phyloP scores from a whole-genome alignment of 2,329 filamentous ascomycete species.

The Dothistroma pini region DNA sequence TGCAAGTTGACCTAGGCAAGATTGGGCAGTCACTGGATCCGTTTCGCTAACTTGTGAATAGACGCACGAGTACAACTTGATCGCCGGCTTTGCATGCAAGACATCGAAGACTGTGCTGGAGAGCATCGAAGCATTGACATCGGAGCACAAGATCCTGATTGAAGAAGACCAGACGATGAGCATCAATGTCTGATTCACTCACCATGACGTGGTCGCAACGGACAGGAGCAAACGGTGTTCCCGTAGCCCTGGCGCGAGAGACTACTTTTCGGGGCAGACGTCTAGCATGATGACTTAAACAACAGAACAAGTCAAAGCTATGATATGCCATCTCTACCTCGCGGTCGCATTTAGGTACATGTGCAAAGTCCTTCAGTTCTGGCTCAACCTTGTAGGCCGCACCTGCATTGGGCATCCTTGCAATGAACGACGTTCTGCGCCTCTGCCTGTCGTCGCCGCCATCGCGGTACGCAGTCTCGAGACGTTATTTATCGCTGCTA shows the following conservation, averaged over 20 bases:
- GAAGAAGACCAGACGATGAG: slow-evolving; percentile 71
- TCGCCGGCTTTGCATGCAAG: slow-evolving; percentile 46
- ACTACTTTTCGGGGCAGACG: neutral
- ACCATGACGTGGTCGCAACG: neutral
- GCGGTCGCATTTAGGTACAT: neutral
- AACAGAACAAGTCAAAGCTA: neutral
- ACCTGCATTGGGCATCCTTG: too few relatives aligned
- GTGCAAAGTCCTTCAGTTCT: neutral
- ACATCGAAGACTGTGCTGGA: slow-evolving; percentile 67
- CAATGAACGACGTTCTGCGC: too few relatives aligned
- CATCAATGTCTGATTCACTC: slow-evolving; percentile 11
- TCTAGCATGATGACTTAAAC: neutral
- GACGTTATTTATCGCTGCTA: too few relatives aligned
- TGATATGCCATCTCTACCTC: neutral
- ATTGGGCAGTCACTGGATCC: neutral
- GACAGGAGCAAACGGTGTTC: too few relatives aligned
- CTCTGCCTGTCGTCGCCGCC: too few relatives aligned
- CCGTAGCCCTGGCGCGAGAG: neutral
- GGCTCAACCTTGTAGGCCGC: too few relatives aligned
- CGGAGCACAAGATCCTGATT: slow-evolving; percentile 60
- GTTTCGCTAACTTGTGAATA: slow-evolving; percentile 15
- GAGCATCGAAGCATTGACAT: slow-evolving; percentile 60
- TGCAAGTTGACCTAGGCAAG: slow-evolving; percentile 57
- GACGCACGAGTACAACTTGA: slow-evolving; percentile 32
- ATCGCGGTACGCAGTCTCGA: too few relatives aligned